phyloP scores from a whole-genome alignment of 306 rosid species.

The Vigna angularis region DNA sequence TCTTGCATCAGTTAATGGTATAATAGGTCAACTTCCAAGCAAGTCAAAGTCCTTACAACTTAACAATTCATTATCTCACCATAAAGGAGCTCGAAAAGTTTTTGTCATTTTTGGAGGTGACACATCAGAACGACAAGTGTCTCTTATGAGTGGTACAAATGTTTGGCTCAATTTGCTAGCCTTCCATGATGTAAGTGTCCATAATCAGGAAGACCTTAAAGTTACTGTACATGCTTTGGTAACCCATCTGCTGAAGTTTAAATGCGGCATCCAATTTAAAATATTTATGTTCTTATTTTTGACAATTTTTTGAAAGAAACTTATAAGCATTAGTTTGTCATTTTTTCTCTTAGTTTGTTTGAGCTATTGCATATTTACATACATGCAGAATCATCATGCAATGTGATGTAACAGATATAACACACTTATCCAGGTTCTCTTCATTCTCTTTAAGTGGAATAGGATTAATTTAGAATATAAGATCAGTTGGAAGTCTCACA shows the following conservation, averaged over 20 bases:
- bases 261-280: background rate
- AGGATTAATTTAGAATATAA: background rate
- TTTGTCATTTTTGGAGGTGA: slow-evolving; percentile 95
- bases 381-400: slow-evolving; percentile 32
- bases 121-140: slow-evolving; percentile 98
- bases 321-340: slow-evolving; percentile 21
- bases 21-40: slow-evolving; percentile 53
- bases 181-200: slow-evolving; percentile 81
- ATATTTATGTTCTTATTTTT: slow-evolving; percentile 3
- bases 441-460: background rate
- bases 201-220: slow-evolving; percentile 31
- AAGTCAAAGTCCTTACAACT: slow-evolving; percentile 50
- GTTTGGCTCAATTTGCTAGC: slow-evolving; percentile 97
- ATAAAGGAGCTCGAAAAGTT: slow-evolving; percentile 63
- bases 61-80: slow-evolving; percentile 50
- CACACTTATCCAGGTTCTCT: slow-evolving; percentile 15
- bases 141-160: slow-evolving; percentile 98
- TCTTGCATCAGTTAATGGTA: slow-evolving; percentile 63
- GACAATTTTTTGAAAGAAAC: background rate
- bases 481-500: too few species aligned
- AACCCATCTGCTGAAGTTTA: slow-evolving; percentile 9
- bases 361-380: slow-evolving; percentile 15
- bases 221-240: slow-evolving; percentile 27
- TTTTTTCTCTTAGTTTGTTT: slow-evolving; percentile 21
- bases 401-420: slow-evolving; percentile 15